These are phyloP conservation scores for Ustilago lituana DNA, from an alignment of 1,284 basidiomycete genomes.

Conservation along the genomic window DNA sequence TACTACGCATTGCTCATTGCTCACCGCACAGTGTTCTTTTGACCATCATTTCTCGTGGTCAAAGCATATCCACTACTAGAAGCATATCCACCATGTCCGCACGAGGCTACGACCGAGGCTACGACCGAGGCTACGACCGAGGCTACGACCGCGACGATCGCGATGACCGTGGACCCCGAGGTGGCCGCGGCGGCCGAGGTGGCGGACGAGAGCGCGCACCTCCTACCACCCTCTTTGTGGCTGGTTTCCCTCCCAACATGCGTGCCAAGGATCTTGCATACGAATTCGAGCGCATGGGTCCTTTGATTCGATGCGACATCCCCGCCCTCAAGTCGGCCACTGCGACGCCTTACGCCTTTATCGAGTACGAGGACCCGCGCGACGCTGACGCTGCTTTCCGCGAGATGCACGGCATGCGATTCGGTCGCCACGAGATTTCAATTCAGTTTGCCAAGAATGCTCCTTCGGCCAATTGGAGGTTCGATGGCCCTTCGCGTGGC, in stretches of 20 bases:
- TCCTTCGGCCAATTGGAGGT: conserved; percentile 55
- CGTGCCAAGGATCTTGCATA: conserved; percentile 59
- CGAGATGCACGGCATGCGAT: conserved; percentile 61
- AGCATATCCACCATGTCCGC: conserved; percentile 18
- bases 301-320: conserved; percentile 61
- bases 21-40: background rate
- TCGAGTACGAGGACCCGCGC: conserved; percentile 60
- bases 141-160: conserved; percentile 41
- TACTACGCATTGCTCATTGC: background rate
- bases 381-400: conserved; percentile 59
- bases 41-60: background rate
- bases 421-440: conserved; percentile 52
- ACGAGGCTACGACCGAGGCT: conserved; percentile 40
- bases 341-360: conserved; percentile 57
- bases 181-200: conserved; percentile 25
- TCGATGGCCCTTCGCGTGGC: conserved; percentile 51
- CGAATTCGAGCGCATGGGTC: conserved; percentile 62
- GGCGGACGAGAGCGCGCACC: conserved; percentile 38
- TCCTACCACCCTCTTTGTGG: conserved; percentile 51
- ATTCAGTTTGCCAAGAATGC: conserved; percentile 63
- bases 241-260: conserved; percentile 59
- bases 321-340: conserved; percentile 53
- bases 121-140: too few relatives aligned
- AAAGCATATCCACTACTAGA: background rate
- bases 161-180: conserved; percentile 36